Evolutionary conservation across 495 filamentous ascomycete genomes (phyloP), one percentile per base, ranked within the genome.

Genomic region (Aspergillus sparsus): DNA sequence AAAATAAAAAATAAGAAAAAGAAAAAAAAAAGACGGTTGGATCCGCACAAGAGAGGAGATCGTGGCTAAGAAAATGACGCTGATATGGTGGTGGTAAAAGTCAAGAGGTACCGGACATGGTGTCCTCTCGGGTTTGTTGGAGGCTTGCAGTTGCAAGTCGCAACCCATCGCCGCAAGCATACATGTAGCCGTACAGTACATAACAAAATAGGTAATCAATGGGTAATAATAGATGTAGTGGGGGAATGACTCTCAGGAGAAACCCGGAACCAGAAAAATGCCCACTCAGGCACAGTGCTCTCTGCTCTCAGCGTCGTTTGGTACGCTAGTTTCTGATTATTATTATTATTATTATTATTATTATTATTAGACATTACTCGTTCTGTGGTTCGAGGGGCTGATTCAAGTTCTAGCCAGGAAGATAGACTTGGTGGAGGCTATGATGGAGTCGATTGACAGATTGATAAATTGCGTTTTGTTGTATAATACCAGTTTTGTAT

Each of bases 371-470:
- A 13, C 15, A 37, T 44, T 46, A 13, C 53, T 52, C 15, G 37
- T 41, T n/a, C n/a, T 41, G 37, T 18, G 50, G 51, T 18, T 52
- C 49, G 58, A 65, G 59, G 64, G 66, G 49, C 46, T 15, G 61
- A 66, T 66, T 69, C 59, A 64, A 57, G 64, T 65, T 64, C 66
- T 65, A 41, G 49, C 49, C 49, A 32, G 45, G 13, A 47, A 18
- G 16, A 47, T 12, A 47, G 16, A 12, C 11, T 16, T 47, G 21
- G 21, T 33, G 49, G 49, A 51, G 32, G 49, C 49, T n/a, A 11
- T 32, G 49, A 51, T 51, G 47, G 47, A 50, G 47, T 41, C 37
- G 10, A 50, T 4, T 50, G 49, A 34, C 49, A 51, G 49, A 51
- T 51, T 32, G 49, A 51, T 51, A 32, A 15, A 5, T 51, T 15